Evolutionary conservation across 2,329 filamentous ascomycete species (phyloP).

Genomic region (Botrytis cinerea): DNA sequence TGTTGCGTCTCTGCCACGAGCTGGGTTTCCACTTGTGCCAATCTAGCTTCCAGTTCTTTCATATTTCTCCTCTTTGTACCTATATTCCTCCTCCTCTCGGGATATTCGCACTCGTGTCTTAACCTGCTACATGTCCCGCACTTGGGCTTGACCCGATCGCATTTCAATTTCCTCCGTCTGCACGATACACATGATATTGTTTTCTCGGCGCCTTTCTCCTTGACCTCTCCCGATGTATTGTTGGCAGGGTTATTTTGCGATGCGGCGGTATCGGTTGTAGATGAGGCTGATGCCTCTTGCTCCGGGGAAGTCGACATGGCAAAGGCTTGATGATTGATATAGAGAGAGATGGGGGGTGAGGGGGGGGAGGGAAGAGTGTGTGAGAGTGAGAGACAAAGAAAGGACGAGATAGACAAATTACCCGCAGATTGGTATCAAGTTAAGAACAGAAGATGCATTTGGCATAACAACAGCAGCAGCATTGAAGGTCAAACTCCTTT

Average conservation of each 20-base stretch:
- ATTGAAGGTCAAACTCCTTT: not conserved
- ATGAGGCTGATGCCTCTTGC: not conserved
- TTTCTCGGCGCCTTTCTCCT: conserved; percentile 42
- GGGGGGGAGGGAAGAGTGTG: not conserved
- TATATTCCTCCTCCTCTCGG: conserved; percentile 85
- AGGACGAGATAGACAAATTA: not conserved
- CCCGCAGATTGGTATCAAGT: not conserved
- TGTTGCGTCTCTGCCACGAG: conserved; percentile 49
- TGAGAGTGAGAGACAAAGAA: not conserved
- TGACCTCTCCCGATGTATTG: not conserved
- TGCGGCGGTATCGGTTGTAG: not conserved
- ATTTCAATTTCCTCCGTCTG: conserved; percentile 81
- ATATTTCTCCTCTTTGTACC: conserved; percentile 88
- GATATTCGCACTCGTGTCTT: conserved; percentile 79
- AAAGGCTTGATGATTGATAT: not conserved
- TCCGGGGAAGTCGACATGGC: conserved; percentile 19
- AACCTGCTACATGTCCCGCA: conserved; percentile 79
- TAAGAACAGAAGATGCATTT: not conserved
- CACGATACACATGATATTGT: conserved; percentile 82
- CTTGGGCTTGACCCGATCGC: conserved; percentile 76
- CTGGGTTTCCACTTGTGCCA: conserved; percentile 80
- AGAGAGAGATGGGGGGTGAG: not conserved
- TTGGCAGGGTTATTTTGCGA: not conserved
- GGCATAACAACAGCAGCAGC: not conserved
- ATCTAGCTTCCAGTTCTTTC: conserved; percentile 81